A percentile compares a stretch with the other conserved stretches of the same genome.
phyloP scores from a whole-genome alignment of 371 early-diverging fungal genomes.

The Mucor circinelloides region DNA sequence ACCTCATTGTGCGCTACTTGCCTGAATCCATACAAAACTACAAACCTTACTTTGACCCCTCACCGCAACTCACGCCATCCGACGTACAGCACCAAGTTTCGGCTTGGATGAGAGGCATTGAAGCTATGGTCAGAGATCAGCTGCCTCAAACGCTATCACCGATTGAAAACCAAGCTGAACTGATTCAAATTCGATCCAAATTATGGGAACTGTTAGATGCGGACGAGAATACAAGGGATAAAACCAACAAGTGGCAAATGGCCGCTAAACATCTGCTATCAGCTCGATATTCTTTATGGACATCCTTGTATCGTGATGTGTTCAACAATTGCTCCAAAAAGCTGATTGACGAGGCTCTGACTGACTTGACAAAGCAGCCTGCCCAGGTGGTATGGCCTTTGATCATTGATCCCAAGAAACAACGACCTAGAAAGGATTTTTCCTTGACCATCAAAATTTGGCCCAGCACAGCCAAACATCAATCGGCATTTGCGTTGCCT shows the following conservation, averaged over 20 bases:
- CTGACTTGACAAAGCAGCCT: constrained; percentile 40
- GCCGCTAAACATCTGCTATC: constrained; percentile 26
- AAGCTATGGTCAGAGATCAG: constrained; percentile 23
- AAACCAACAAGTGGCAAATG: constrained; percentile 16
- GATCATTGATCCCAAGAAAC: constrained; percentile 24
- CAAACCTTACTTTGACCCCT: constrained; percentile 45
- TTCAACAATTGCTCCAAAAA: constrained; percentile 41
- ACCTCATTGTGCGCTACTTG: constrained; percentile 58
- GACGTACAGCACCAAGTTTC: constrained; percentile 26
- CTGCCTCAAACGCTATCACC: constrained; percentile 34
- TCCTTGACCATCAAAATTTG: constrained; percentile 19
- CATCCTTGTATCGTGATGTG: constrained; percentile 33
- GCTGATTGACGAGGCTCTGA: constrained; percentile 33
- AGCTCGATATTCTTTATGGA: constrained; percentile 43
- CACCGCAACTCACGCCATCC: constrained; percentile 16
- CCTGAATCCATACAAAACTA: constrained; percentile 57
- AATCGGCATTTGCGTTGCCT: constrained; percentile 25
- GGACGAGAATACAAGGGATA: constrained; percentile 31
- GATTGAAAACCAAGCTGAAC: constrained; percentile 31
- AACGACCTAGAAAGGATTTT: neutral
- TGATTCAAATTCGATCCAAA: constrained; percentile 36
- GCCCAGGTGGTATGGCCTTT: constrained; percentile 30
- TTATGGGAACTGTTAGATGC: constrained; percentile 40
- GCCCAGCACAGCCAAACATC: constrained; percentile 14
- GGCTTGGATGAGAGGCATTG: constrained; percentile 40